phyloP scores from a whole-genome alignment of 495 filamentous ascomycete genomes.

The Aspergillus ellipticus region DNA sequence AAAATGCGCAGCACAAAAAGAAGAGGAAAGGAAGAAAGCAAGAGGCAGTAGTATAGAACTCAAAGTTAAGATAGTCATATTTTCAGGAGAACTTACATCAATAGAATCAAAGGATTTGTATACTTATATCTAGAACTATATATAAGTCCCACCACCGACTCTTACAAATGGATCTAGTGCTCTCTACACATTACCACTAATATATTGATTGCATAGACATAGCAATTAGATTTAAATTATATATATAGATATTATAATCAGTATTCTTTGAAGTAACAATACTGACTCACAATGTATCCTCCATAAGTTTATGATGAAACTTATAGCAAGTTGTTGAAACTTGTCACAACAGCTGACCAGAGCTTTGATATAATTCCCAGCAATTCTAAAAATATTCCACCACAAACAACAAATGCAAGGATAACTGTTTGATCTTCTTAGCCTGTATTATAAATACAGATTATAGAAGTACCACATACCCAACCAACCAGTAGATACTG shows the following conservation, averaged over 20 bases:
- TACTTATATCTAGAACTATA: neutral
- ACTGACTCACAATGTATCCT: neutral
- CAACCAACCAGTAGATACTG: constrained; percentile 78
- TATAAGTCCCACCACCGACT: too few species aligned
- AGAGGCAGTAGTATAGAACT: too few species aligned
- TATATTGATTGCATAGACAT: too few species aligned
- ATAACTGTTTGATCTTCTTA: constrained; percentile 49
- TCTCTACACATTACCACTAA: too few species aligned
- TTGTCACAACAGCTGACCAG: constrained; percentile 34
- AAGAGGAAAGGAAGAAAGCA: neutral
- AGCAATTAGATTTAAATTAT: too few species aligned
- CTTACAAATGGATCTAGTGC: too few species aligned
- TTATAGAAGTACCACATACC: constrained; percentile 51
- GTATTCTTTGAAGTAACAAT: neutral
- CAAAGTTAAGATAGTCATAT: too few species aligned
- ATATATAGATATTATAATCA: neutral
- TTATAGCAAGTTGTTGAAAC: constrained; percentile 13
- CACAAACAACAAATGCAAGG: constrained; percentile 79
- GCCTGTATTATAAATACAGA: neutral
- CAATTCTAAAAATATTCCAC: constrained; percentile 79
- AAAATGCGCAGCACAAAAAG: neutral
- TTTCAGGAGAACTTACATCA: too few species aligned
- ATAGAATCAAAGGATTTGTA: too few species aligned
- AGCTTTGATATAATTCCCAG: constrained; percentile 65
- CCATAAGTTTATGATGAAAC: neutral